Percentiles rank a stretch among this genome's conserved stretches.
phyloP scores from a whole-genome alignment of 768 basidiomycete species.

The Lentinula edodes region DNA sequence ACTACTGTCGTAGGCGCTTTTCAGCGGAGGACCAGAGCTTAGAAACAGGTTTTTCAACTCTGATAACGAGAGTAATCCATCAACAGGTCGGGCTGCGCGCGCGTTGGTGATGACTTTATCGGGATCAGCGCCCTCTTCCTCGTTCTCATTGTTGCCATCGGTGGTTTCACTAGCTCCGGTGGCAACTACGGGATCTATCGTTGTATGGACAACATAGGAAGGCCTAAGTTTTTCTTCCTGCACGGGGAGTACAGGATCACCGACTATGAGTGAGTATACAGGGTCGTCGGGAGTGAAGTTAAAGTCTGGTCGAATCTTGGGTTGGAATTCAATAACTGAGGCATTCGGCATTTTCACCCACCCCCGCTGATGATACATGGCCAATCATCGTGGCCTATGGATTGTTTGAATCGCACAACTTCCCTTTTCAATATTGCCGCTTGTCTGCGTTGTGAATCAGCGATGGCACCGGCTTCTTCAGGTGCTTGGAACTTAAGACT shows the following conservation, averaged over 20 bases:
- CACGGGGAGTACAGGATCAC: constrained; percentile 45
- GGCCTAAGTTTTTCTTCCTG: constrained; percentile 48
- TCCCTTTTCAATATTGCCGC: constrained; percentile 68
- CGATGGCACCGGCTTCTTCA: not conserved
- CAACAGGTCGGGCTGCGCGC: constrained; percentile 47
- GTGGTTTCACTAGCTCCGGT: constrained; percentile 15
- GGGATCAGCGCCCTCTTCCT: constrained; percentile 53
- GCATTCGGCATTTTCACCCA: constrained; percentile 22
- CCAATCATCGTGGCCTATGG: constrained; percentile 47
- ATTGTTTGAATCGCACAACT: constrained; percentile 47
- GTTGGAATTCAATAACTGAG: not conserved
- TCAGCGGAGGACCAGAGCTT: constrained; percentile 27
- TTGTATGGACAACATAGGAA: constrained; percentile 70
- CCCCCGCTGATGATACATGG: constrained; percentile 84
- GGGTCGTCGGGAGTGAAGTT: constrained; percentile 83
- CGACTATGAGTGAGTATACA: constrained; percentile 72
- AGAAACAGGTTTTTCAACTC: constrained; percentile 52
- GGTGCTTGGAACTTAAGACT: not conserved
- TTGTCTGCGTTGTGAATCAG: constrained; percentile 47
- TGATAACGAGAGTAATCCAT: constrained; percentile 61
- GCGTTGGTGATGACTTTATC: constrained; percentile 73
- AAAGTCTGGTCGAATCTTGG: constrained; percentile 48
- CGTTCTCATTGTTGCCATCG: constrained; percentile 34
- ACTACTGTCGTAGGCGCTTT: constrained; percentile 69
- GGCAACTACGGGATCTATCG: constrained; percentile 58